These are phyloP conservation scores for Canavalia ensiformis DNA, from an alignment of 306 rosid genomes.

Conservation along the genomic window DNA sequence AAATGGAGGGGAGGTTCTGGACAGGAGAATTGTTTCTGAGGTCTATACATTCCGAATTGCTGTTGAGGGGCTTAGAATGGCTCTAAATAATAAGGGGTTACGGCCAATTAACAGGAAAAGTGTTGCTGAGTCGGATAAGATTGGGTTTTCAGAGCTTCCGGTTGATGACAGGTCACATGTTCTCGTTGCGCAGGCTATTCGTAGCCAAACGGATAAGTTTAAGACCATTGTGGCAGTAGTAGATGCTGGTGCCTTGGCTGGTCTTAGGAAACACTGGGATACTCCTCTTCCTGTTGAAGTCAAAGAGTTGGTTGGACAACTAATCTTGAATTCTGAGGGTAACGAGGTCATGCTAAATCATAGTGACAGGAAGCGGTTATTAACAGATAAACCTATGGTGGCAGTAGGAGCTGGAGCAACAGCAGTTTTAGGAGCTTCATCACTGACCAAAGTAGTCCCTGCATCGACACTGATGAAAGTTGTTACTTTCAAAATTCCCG, in stretches of 20 bases:
- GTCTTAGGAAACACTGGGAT: conserved; percentile 85
- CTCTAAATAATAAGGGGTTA: conserved; percentile 68
- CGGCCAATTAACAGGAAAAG: conserved; percentile 49
- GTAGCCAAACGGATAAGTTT: conserved; percentile 68
- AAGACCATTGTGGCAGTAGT: conserved; percentile 81
- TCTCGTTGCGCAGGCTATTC: conserved; percentile 72
- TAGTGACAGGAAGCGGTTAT: conserved; percentile 55
- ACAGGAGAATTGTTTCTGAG: conserved; percentile 61
- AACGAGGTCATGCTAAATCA: conserved; percentile 51
- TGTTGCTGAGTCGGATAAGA: conserved; percentile 25
- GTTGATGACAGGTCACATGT: conserved; percentile 71
- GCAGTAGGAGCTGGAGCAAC: conserved; percentile 93
- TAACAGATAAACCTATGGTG: conserved; percentile 70
- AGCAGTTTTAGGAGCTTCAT: conserved; percentile 80
- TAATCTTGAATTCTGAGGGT: conserved; percentile 55
- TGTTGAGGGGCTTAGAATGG: conserved; percentile 82
- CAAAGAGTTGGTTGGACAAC: conserved; percentile 63
- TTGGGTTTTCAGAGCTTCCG: conserved; percentile 68
- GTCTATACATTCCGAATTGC: conserved; percentile 72
- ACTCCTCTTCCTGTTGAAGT: conserved; percentile 70
- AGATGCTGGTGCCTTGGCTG: conserved; percentile 73
- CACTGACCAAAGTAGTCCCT: conserved; percentile 75
- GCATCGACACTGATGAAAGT: conserved; percentile 71
- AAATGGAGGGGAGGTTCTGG: conserved; percentile 73
- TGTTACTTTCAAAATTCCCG: conserved; percentile 65